Conservation (phyloP, 352 stramenopile species). For the Phytophthora quininea region DNA sequence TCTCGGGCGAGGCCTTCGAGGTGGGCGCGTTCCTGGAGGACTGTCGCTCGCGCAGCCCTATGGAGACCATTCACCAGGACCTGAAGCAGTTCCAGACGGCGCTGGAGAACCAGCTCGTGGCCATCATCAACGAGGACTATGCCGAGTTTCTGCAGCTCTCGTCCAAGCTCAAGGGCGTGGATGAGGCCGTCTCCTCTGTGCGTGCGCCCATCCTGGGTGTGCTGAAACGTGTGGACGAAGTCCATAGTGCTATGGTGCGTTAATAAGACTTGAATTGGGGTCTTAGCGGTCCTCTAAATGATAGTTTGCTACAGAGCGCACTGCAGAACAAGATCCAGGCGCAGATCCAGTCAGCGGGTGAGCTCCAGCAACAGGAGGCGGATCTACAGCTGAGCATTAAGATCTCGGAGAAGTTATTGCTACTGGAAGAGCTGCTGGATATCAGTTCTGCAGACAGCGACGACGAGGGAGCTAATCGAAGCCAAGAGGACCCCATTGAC, state of each 20-base stretch:
- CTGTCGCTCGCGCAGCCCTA: conserved; percentile 70
- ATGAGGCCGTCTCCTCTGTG: conserved; percentile 84
- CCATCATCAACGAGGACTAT: conserved; percentile 92
- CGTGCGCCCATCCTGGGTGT: conserved; percentile 72
- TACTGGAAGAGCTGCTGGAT: conserved; percentile 81
- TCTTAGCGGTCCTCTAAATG: conserved; percentile 4
- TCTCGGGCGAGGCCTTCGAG: conserved; percentile 78
- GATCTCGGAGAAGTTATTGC: conserved; percentile 77
- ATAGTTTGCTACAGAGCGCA: conserved; percentile 32
- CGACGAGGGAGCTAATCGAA: conserved; percentile 14
- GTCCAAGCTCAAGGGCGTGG: conserved; percentile 85
- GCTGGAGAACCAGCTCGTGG: conserved; percentile 89
- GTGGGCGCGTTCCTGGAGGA: conserved; percentile 76
- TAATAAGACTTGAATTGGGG: neutral
- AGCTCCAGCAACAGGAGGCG: conserved; percentile 52
- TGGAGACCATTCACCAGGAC: conserved; percentile 88
- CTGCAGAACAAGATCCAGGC: conserved; percentile 60
- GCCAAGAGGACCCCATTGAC: conserved; percentile 9
- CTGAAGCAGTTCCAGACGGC: conserved; percentile 84
- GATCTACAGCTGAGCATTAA: conserved; percentile 69
- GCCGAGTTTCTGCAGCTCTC: conserved; percentile 90
- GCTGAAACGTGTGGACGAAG: conserved; percentile 80
- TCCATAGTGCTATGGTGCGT: conserved; percentile 66
- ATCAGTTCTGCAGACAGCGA: conserved; percentile 47
- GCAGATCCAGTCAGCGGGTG: conserved; percentile 48